These are phyloP conservation scores for Chiua virens DNA, from an alignment of 768 basidiomycete species.

Conservation along the genomic window DNA sequence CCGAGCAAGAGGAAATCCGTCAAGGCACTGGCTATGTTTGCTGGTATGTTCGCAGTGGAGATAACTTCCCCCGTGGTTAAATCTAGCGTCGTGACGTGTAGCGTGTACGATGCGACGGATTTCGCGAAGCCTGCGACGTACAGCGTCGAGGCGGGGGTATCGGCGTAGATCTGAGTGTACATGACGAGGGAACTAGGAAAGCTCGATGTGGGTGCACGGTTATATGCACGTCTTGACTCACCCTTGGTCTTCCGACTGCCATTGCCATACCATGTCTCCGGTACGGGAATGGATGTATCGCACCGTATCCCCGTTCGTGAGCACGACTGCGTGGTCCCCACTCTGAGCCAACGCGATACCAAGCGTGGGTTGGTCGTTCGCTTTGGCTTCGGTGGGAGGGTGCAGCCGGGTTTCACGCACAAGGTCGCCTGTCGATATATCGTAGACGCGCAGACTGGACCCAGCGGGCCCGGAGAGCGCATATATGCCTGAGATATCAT, in stretches of 20 bases:
- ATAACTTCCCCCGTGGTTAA: conserved; percentile 53
- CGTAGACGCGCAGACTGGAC: conserved; percentile 66
- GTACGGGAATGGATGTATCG: conserved; percentile 46
- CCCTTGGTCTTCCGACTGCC: conserved; percentile 70
- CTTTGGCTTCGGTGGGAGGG: conserved; percentile 38
- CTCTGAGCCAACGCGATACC: conserved; percentile 48
- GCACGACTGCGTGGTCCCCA: conserved; percentile 38
- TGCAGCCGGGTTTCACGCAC: conserved; percentile 67
- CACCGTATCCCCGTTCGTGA: conserved; percentile 61
- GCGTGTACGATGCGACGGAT: conserved; percentile 50
- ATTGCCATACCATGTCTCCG: conserved; percentile 66
- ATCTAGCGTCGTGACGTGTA: conserved; percentile 66
- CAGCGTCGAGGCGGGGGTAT: conserved; percentile 49
- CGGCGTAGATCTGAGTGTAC: conserved; percentile 60
- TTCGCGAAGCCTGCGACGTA: conserved; percentile 52
- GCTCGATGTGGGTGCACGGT: neutral
- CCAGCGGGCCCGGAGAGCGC: conserved; percentile 77
- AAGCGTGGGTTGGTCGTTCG: conserved; percentile 52
- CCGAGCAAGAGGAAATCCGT: conserved; percentile 39
- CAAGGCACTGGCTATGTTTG: conserved; percentile 39
- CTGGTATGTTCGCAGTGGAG: conserved; percentile 51
- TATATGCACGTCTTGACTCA: conserved; percentile 33
- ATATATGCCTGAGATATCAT: conserved; percentile 52
- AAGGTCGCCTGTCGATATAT: conserved; percentile 60
- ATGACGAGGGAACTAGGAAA: conserved; percentile 57